Conservation (phyloP, 2,329 filamentous ascomycete species). For the Talaromyces sp. region DNA sequence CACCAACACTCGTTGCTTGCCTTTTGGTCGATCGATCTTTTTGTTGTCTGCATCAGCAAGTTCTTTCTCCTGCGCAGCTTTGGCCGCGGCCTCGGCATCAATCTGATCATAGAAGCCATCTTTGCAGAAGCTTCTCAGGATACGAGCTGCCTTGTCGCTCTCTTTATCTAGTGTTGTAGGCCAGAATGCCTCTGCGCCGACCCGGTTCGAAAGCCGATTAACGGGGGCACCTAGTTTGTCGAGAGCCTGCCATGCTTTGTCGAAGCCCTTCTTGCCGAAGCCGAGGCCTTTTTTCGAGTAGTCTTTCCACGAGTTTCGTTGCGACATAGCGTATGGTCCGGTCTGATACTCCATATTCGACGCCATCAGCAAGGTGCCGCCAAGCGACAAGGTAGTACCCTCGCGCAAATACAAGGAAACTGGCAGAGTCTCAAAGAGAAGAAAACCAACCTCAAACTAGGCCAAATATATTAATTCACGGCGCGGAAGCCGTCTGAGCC, state of each 20-base stretch:
- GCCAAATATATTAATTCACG: background rate
- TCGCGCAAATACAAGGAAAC: background rate
- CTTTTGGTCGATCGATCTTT: conserved; percentile 52
- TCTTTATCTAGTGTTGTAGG: conserved; percentile 81
- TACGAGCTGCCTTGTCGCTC: conserved; percentile 85
- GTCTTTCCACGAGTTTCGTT: conserved; percentile 53
- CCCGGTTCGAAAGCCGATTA: conserved; percentile 75
- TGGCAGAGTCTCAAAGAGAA: background rate
- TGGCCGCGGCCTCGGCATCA: conserved; percentile 44
- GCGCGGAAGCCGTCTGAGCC: background rate
- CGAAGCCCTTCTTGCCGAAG: conserved; percentile 61
- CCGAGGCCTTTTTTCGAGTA: conserved; percentile 40
- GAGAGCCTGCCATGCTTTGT: conserved; percentile 65
- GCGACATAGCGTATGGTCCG: conserved; percentile 28
- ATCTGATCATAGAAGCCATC: conserved; percentile 60
- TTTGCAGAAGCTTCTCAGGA: conserved; percentile 85
- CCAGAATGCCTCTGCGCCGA: conserved; percentile 81
- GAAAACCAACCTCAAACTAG: background rate
- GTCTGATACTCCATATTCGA: background rate
- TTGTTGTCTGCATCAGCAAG: conserved; percentile 39
- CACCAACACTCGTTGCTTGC: conserved; percentile 65
- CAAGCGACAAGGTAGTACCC: conserved; percentile 11
- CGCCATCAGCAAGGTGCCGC: conserved; percentile 14
- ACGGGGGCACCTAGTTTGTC: conserved; percentile 72
- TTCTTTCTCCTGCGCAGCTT: conserved; percentile 45